A percentile compares a stretch with the other conserved stretches of the same genome.
phyloP scores from a whole-genome alignment of 2,329 filamentous ascomycete genomes.

The Drechslerella stenobrocha region DNA sequence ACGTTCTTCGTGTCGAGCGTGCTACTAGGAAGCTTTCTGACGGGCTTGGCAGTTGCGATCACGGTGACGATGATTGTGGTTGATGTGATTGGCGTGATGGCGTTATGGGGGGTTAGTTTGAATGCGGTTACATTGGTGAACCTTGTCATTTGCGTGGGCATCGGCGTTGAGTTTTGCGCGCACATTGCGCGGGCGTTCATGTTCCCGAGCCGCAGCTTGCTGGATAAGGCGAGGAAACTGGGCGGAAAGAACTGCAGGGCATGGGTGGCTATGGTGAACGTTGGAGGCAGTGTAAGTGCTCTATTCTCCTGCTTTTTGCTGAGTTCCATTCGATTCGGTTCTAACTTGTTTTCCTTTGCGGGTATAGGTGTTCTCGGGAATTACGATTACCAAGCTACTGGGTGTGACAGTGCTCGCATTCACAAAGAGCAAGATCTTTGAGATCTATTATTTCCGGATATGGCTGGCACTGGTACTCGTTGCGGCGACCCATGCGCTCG shows the following conservation, averaged over 20 bases:
- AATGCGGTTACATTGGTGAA: constrained; percentile 97
- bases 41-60: constrained; percentile 76
- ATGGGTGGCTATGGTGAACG: constrained; percentile 92
- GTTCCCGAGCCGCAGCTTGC: constrained; percentile 79
- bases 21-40: constrained; percentile 80
- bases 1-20: constrained; percentile 79
- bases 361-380: constrained; percentile 80
- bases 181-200: constrained; percentile 95
- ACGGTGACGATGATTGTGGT: constrained; percentile 92
- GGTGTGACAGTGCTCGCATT: constrained; percentile 92
- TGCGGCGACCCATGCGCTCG: constrained; percentile 81
- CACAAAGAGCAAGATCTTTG: constrained; percentile 96
- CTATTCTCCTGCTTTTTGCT: neutral
- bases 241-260: constrained; percentile 79
- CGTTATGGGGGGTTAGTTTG: constrained; percentile 79
- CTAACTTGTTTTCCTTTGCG: neutral
- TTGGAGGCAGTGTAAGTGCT: constrained; percentile 71
- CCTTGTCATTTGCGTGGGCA: constrained; percentile 93
- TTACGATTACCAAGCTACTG: constrained; percentile 91
- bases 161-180: constrained; percentile 94
- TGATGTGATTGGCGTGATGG: constrained; percentile 95
- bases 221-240: constrained; percentile 79
- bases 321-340: neutral
- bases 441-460: constrained; percentile 98
- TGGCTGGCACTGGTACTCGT: constrained; percentile 91